Evolutionary conservation across 345 rosid species (phyloP), one percentile per base, ranked within the genome.

Genomic region (Hibiscus syriacus): DNA sequence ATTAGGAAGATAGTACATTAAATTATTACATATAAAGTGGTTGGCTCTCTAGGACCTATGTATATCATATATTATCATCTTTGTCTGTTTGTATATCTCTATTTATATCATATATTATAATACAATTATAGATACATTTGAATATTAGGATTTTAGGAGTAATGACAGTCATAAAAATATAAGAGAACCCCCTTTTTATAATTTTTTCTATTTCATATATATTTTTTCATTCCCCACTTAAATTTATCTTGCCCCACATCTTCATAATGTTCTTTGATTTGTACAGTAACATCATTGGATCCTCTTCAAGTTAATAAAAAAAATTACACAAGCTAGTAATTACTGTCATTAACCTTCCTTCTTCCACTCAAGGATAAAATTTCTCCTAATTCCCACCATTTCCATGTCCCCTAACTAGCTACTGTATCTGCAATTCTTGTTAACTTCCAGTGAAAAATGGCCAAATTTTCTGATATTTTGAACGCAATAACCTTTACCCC

Each of bases 231-330:
- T 69, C 72, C 79, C 81, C 75, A 74, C 79, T 65, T 49, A 23
- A 55, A 60, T 61, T n/a, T 12, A 48, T 74, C n/a, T 69, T 78
- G 79, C 60, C 81, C 81, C 77, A 70, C 79, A 64, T 72, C 55
- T 72, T 70, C 27, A 69, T 72, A 16, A 74, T 69, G 29, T 70
- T 39, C 36, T 34, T 70, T 72, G 62, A 49, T 56, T 57, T 67
- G 11, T 53, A 1, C 55, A 55, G 67, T 55, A 36, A 17, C 56
- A 29, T 66, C 79, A 72, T 77, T 70, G 81, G 84, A 80, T 80
- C 75, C 79, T 43, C 67, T 56, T 64, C 66, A 32, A 36, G 55
- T 64, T 70, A 58, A 62, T 67, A 19, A 54, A 30, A 30, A 36
- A 55, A 60, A 52, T 72, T 72, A 66, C 36, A 55, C 55, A 22